Base-by-base conservation (phyloP, 1,139 yeast genomes). In the Candida glucosophila region DNA sequence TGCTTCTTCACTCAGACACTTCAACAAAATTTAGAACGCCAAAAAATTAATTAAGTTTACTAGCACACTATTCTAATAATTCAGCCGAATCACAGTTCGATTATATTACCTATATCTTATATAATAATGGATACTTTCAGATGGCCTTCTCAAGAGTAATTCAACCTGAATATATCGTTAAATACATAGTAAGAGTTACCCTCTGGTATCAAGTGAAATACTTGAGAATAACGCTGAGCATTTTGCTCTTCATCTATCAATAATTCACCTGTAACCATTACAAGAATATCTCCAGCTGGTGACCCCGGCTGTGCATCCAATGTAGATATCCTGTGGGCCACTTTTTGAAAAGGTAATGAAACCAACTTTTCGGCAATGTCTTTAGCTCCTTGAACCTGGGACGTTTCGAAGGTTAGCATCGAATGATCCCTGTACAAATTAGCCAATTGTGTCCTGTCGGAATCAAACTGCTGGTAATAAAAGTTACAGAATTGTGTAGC, bases 251-350 rank as follows among this genome's bases (percentile, higher is more conserved):
- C 97, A 52, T 90, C 99, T 44, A 80, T 73, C 41, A 86, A 59
- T 42, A 90, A 72, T 56, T 85, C 95, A 38, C 99, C 99, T 29
- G 99, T 90, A 43, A 90, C 97, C 94, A 90, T 80, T 31, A 88
- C 97, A 46, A 90, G 69, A 33, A 90, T 94, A 50, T 88, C 97
- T 35, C 96, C 96, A 43, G 66, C 73, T 33, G 94, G 83, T 34
- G 95, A 80, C 21, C 92, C 95, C 25, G 98, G 98, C 64, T 90
- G 99, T 25, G 97, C 98, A 50, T 90, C 98, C 47, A 90, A 71
- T 25, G 98, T 88, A 30, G 93, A 77, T 49, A 90, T 79, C 61
- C 92, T 73, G 67, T 90, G 99, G 26, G 73, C 78, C 33, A 92
- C 96, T 60, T 85, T 85, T 53, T 72, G 79, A 68, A 90, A 90